Conservation (phyloP, 352 stramenopile genomes). For the Phytophthora chlamydospora region DNA sequence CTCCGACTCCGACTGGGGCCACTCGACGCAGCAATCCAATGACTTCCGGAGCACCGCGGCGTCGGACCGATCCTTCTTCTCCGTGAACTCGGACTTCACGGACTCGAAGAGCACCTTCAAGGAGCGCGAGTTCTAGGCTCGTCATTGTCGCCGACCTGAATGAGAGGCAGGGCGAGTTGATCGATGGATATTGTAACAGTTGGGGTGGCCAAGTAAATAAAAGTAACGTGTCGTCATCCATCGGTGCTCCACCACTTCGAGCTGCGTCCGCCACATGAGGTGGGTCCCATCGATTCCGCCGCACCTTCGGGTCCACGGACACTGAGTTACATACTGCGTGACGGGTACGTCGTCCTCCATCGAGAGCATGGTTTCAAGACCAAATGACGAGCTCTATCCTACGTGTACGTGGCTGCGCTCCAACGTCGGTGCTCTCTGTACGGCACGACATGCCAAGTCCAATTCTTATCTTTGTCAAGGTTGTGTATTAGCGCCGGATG, state of each 20-base stretch:
- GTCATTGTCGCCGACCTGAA: constrained; percentile 8
- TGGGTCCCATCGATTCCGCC: neutral
- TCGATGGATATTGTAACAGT: constrained; percentile 41
- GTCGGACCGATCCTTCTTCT: constrained; percentile 46
- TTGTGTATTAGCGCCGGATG: constrained; percentile 7
- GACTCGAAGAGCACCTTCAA: constrained; percentile 28
- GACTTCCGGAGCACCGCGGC: constrained; percentile 34
- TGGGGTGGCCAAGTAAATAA: constrained; percentile 35
- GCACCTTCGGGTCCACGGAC: neutral
- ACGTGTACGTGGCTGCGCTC: neutral
- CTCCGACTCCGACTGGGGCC: constrained; percentile 33
- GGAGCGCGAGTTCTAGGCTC: constrained; percentile 44
- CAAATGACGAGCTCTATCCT: constrained; percentile 1
- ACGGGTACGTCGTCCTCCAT: constrained; percentile 7
- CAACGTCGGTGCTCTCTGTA: constrained; percentile 4
- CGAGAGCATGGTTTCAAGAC: constrained; percentile 1
- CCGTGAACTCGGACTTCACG: constrained; percentile 43
- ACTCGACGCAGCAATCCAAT: constrained; percentile 33
- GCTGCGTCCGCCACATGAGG: neutral
- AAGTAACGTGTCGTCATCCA: constrained; percentile 36
- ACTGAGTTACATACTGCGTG: constrained; percentile 7
- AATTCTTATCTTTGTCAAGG: neutral
- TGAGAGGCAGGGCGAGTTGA: constrained; percentile 20
- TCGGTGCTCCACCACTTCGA: constrained; percentile 4
- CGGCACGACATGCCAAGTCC: constrained; percentile 1